Evolutionary conservation across 257 asterid genomes (phyloP).

Genomic region (Fraxinus quadrangulata): DNA sequence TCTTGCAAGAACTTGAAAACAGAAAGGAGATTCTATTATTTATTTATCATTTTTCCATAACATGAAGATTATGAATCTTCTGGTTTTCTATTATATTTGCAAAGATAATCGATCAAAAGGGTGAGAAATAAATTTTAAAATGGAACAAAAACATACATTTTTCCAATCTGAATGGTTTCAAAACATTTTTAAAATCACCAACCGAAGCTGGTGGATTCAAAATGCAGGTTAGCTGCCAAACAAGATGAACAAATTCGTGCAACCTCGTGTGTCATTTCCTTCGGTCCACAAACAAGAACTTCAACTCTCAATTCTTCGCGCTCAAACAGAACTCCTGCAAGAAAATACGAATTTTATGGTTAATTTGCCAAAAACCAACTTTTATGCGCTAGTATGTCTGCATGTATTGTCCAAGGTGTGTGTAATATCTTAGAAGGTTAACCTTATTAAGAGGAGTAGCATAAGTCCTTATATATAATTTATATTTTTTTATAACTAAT

Average conservation of each 20-base stretch:
- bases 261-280: conserved; percentile 43
- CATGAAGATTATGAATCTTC: not conserved
- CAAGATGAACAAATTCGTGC: conserved; percentile 46
- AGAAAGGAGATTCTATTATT: too few relatives aligned
- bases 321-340: conserved; percentile 38
- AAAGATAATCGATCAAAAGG: not conserved
- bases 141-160: not conserved
- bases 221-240: conserved; percentile 36
- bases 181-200: conserved; percentile 29
- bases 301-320: conserved; percentile 48
- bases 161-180: not conserved
- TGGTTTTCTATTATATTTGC: not conserved
- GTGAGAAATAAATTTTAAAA: not conserved
- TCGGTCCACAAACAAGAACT: conserved; percentile 51
- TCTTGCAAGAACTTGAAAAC: too few relatives aligned
- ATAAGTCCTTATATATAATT: too few relatives aligned
- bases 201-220: conserved; percentile 52
- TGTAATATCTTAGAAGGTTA: too few relatives aligned
- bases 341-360: not conserved
- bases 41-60: too few relatives aligned
- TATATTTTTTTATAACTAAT: too few relatives aligned
- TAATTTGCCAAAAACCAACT: not conserved
- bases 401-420: not conserved
- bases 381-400: not conserved
- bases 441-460: too few relatives aligned